A percentile compares a stretch with the other conserved stretches of the same genome.
These are phyloP conservation scores for Uromyces viciae-fabae DNA, from an alignment of 1,284 basidiomycete species.

Conservation along the genomic window DNA sequence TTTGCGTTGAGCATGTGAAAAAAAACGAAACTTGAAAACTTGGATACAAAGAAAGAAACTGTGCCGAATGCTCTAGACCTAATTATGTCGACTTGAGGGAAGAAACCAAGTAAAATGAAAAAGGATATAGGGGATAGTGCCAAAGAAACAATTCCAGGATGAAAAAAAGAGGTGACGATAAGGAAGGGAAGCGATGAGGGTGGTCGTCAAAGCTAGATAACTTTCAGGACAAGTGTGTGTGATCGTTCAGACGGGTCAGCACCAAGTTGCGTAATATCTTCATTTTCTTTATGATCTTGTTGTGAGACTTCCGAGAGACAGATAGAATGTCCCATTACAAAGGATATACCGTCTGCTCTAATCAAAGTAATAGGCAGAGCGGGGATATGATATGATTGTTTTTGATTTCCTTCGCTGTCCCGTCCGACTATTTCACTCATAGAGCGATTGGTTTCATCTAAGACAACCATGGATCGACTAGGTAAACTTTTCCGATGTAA, in stretches of 20 bases:
- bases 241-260: neutral
- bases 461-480: constrained; percentile 11
- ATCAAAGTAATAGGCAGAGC: constrained; percentile 38
- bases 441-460: constrained; percentile 37
- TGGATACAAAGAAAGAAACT: no score
- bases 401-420: neutral
- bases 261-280: neutral
- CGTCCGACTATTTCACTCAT: constrained; percentile 38
- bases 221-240: constrained; percentile 22
- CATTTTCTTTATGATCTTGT: constrained; percentile 13
- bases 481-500: constrained; percentile 36
- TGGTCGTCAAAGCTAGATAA: no score
- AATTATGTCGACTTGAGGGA: no score
- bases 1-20: no score
- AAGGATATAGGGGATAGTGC: no score
- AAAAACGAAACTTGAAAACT: no score
- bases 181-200: no score
- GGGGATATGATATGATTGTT: constrained; percentile 27
- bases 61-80: no score
- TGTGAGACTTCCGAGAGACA: constrained; percentile 31
- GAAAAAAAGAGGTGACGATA: no score
- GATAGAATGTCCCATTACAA: constrained; percentile 37
- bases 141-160: no score
- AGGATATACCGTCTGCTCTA: constrained; percentile 37
- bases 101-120: no score